Percentiles rank a stretch among this genome's conserved stretches.
Evolutionary conservation across 2,329 filamentous ascomycete genomes (phyloP).

Genomic region (Tolypocladium tundrense): DNA sequence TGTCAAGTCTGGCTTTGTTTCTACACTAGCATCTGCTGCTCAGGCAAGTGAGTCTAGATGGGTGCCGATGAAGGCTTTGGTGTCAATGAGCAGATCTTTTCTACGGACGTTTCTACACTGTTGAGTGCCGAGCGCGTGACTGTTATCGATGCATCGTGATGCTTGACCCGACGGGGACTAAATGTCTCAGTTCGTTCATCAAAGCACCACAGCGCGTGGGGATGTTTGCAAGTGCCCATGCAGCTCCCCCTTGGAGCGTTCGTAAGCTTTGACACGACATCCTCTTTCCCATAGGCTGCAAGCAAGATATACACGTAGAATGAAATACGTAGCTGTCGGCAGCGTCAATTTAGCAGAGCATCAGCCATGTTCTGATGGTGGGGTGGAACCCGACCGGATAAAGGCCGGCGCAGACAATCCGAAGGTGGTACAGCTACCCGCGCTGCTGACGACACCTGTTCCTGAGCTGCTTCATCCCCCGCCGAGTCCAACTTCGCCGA

Average conservation of each 20-base stretch:
- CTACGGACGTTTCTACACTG: background rate
- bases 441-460: conserved; percentile 17
- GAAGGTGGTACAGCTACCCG: background rate
- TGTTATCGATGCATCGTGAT: background rate
- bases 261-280: background rate
- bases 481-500: background rate
- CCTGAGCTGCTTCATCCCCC: conserved; percentile 9
- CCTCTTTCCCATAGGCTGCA: background rate
- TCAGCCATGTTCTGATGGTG: background rate
- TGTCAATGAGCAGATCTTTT: conserved; percentile 1
- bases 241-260: background rate
- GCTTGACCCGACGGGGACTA: background rate
- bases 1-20: conserved; percentile 27
- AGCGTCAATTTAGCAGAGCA: background rate
- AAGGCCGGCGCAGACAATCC: conserved; percentile 1
- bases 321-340: background rate
- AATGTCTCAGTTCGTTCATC: background rate
- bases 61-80: conserved; percentile 16
- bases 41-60: conserved; percentile 27
- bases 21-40: conserved; percentile 29
- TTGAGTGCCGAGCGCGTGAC: background rate
- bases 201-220: background rate
- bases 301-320: background rate
- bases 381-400: conserved; percentile 1
- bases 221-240: too few relatives aligned